Conservation (phyloP, 768 basidiomycete species). For the Suillus variegatus region DNA sequence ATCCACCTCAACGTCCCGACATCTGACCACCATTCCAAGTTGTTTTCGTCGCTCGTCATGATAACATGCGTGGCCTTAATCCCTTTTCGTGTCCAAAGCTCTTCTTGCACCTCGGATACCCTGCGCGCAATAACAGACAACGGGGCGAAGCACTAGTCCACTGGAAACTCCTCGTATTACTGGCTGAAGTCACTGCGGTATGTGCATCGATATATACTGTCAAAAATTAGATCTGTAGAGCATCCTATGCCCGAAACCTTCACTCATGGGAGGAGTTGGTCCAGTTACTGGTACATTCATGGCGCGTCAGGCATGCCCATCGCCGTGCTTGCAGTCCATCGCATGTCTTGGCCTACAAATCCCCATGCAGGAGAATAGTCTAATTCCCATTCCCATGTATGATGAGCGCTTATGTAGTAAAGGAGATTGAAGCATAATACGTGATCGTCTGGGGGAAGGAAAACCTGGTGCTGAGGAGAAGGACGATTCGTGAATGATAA, state of each 20-base stretch:
- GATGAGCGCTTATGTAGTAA: conserved; percentile 34
- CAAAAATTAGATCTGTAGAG: conserved; percentile 2
- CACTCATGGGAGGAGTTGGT: conserved; percentile 48
- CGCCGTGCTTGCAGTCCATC: conserved; percentile 45
- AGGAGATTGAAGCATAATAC: conserved; percentile 27
- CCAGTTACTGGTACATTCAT: conserved; percentile 38
- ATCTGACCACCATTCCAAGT: conserved; percentile 57
- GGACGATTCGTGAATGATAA: too few species aligned
- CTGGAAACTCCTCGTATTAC: conserved; percentile 43
- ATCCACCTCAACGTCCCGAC: conserved; percentile 53
- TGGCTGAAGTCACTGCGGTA: conserved; percentile 54
- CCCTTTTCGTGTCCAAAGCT: conserved; percentile 45
- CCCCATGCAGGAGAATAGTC: conserved; percentile 63
- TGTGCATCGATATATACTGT: conserved; percentile 59
- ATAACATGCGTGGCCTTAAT: conserved; percentile 53
- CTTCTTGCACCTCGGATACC: conserved; percentile 54
- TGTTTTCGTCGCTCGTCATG: conserved; percentile 64
- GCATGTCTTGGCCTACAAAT: conserved; percentile 52
- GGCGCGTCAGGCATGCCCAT: conserved; percentile 46
- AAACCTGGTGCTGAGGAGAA: too few species aligned
- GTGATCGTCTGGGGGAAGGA: conserved; percentile 20
- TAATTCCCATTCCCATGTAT: conserved; percentile 57
- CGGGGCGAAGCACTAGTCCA: conserved; percentile 53
- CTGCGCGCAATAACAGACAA: conserved; percentile 50
- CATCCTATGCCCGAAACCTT: neutral